Percentiles rank a stretch among this genome's conserved stretches.
phyloP scores from a whole-genome alignment of 495 filamentous ascomycete genomes.

The Xylaria scruposa region DNA sequence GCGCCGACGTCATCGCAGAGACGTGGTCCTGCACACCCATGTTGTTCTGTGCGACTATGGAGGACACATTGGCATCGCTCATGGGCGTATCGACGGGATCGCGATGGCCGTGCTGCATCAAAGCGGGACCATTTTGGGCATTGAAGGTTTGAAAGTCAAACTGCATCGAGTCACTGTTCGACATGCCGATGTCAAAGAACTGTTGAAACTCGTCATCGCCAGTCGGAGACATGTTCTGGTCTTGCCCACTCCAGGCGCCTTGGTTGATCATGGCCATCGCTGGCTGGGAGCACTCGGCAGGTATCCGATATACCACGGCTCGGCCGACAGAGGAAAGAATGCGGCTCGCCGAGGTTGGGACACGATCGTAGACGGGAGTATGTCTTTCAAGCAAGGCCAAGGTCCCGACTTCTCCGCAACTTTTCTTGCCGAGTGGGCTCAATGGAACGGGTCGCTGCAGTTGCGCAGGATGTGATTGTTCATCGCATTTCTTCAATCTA shows the following conservation, averaged over 20 bases:
- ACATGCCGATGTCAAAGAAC: constrained; percentile 62
- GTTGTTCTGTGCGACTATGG: constrained; percentile 48
- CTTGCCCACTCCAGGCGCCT: constrained; percentile 54
- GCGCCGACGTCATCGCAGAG: constrained; percentile 51
- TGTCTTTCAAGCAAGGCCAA: background rate
- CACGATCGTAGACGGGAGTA: background rate
- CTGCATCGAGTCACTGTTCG: constrained; percentile 50
- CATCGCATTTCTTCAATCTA: constrained; percentile 5
- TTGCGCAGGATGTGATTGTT: constrained; percentile 4
- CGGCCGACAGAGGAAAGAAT: background rate
- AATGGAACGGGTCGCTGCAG: constrained; percentile 13
- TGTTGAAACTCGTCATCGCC: constrained; percentile 62
- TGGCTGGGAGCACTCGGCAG: background rate
- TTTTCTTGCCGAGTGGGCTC: background rate
- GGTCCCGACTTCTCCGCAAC: background rate
- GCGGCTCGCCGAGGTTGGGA: constrained; percentile 16
- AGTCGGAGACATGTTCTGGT: constrained; percentile 52
- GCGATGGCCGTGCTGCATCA: constrained; percentile 44
- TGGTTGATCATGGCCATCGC: constrained; percentile 54
- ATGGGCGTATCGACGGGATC: constrained; percentile 58
- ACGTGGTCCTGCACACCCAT: constrained; percentile 53
- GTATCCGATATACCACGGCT: constrained; percentile 12
- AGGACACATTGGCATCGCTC: constrained; percentile 52
- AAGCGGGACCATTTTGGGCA: constrained; percentile 39
- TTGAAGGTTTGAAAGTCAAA: constrained; percentile 59